Base-by-base conservation (phyloP, 805 yeast species). In the Lipomyces yamanashiensis region DNA sequence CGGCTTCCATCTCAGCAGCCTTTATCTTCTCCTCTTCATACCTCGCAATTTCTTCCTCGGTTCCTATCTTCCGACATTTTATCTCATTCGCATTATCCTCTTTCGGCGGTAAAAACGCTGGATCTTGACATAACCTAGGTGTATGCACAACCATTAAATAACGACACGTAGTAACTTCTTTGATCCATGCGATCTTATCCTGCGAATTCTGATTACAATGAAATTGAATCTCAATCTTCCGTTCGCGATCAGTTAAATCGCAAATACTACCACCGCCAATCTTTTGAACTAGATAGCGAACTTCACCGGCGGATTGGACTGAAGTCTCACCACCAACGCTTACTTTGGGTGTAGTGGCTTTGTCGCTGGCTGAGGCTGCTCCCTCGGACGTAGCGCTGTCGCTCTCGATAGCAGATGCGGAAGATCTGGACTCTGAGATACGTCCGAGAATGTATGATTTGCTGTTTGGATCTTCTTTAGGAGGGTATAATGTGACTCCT, bases 231-330 rank as follows among this genome's bases (percentile, higher is more conserved):
- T 86, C 88, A 2, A 84, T 77, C 3, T 78, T 71, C 58, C 93
- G 79, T 1, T 82, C 82, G 34, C 75, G 72, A 1, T 79, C 79
- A 0, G 89, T 86, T 52, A 85, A 72, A 69, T 85, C 89, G 74
- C 95, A 88, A 2, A 76, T 58, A 21, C 82, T 81, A 8, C 93
- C 95, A 73, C 76, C 60, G 63, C 75, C 75, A 72, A 86, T 72
- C 12, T 74, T 66, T 47, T 75, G 78, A 67, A 66, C 80, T 65
- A 64, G 73, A 76, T 67, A 76, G 12, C 64, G 63, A 37, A 56
- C 50, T 28, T 62, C 70, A 2, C 64, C 69, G 7, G 63, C 62
- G 4, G 61, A 44, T 47, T 69, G 67, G 28, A 69, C 67, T 1
- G 71, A 58, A 2, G 57, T 59, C 39, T 68, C 68, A 28, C 50